Conservation (phyloP, 768 basidiomycete species). For the Cystofilobasidium bisporidii region DNA sequence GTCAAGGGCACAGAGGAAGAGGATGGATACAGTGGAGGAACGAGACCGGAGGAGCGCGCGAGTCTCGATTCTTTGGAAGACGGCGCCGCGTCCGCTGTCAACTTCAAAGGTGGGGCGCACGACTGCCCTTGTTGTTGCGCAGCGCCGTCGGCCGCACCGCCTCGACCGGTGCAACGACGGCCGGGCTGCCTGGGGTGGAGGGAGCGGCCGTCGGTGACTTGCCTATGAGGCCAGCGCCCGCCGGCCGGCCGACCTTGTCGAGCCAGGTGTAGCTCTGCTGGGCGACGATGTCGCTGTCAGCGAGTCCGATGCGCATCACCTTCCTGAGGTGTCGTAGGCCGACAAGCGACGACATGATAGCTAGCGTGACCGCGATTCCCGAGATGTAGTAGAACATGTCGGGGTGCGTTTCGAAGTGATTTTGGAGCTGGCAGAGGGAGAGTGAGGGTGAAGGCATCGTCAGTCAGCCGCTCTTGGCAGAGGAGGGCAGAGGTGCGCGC, state of each 20-base stretch:
- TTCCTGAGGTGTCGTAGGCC: conserved; percentile 53
- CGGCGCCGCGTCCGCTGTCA: too few species aligned
- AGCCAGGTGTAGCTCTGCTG: conserved; percentile 16
- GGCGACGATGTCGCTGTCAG: conserved; percentile 1
- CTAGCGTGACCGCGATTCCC: conserved; percentile 50
- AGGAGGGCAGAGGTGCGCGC: not conserved
- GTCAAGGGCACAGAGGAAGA: too few species aligned
- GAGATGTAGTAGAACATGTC: conserved; percentile 67
- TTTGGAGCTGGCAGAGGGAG: conserved; percentile 51
- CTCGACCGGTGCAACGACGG: too few species aligned
- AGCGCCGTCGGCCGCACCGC: too few species aligned
- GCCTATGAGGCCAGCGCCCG: conserved; percentile 4
- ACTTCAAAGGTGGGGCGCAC: too few species aligned
- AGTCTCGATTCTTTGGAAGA: too few species aligned
- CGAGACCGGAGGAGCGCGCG: too few species aligned
- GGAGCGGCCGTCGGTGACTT: not conserved
- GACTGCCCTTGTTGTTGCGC: too few species aligned
- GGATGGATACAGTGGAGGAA: too few species aligned
- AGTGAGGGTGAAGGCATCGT: conserved; percentile 14
- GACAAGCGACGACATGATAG: conserved; percentile 53
- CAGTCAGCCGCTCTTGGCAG: not conserved
- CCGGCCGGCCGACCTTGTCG: conserved; percentile 8
- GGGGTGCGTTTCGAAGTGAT: conserved; percentile 60
- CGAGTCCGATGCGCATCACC: conserved; percentile 14
- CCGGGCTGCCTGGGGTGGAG: too few species aligned